phyloP scores from a whole-genome alignment of 73 alveolate species.

The Tetrahymena borealis region DNA sequence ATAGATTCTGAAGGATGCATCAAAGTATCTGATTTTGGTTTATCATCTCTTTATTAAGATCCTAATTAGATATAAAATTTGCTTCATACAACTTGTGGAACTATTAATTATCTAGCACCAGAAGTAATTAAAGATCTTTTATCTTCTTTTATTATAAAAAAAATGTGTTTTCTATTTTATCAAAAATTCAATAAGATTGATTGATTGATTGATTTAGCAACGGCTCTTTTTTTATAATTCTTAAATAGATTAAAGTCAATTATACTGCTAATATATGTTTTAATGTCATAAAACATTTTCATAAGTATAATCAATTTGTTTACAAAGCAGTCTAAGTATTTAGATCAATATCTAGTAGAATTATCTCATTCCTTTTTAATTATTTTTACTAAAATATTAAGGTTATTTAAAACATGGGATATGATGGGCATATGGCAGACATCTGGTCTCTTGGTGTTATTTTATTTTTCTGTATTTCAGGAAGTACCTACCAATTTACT shows the following conservation, averaged over 20 bases:
- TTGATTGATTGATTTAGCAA: too few species aligned
- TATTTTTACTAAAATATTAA: too few species aligned
- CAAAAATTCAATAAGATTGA: too few species aligned
- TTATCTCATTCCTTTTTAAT: too few species aligned
- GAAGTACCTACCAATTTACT: constrained; percentile 4
- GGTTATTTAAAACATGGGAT: constrained; percentile 24
- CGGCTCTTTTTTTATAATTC: too few species aligned
- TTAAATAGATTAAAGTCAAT: too few species aligned
- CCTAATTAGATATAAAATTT: constrained; percentile 18
- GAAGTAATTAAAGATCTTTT: constrained; percentile 4
- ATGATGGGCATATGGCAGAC: constrained; percentile 54
- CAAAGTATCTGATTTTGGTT: constrained; percentile 85
- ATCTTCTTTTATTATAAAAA: background rate
- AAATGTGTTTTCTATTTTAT: too few species aligned
- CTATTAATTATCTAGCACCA: constrained; percentile 50
- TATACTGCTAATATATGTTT: too few species aligned
- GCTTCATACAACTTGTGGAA: constrained; percentile 54
- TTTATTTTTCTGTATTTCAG: constrained; percentile 29
- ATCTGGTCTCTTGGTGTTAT: constrained; percentile 49
- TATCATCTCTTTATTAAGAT: constrained; percentile 46
- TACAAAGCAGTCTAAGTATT: too few species aligned
- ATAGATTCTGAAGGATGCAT: constrained; percentile 67
- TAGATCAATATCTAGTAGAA: too few species aligned
- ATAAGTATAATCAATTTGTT: too few species aligned
- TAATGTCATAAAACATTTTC: too few species aligned